These are phyloP conservation scores for Cladorrhinum sp. DNA, from an alignment of 2,329 filamentous ascomycete species.

Conservation along the genomic window DNA sequence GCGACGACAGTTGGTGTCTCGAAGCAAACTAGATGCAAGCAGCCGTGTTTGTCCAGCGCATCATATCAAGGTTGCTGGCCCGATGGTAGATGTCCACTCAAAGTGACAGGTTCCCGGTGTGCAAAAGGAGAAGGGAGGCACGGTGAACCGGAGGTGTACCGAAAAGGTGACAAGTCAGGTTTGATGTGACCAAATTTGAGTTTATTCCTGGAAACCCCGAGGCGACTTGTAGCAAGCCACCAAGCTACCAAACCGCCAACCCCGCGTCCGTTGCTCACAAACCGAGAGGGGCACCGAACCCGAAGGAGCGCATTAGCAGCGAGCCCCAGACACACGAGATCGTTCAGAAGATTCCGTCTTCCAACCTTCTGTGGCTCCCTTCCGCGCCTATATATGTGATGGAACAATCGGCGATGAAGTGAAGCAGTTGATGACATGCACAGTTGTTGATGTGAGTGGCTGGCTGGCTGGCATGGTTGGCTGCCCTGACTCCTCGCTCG, in stretches of 20 bases:
- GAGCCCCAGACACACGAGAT: background rate
- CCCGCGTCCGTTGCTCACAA: background rate
- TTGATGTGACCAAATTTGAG: too few species aligned
- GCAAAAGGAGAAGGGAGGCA: background rate
- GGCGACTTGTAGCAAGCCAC: background rate
- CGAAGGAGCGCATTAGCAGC: background rate
- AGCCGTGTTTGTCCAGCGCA: background rate
- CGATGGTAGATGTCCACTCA: too few species aligned
- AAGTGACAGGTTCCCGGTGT: too few species aligned
- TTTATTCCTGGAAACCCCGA: background rate
- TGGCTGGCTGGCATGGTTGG: too few species aligned
- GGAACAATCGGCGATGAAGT: too few species aligned
- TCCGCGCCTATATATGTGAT: too few species aligned
- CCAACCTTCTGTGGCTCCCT: too few species aligned
- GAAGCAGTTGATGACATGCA: too few species aligned
- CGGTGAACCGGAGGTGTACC: too few species aligned
- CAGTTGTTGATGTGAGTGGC: too few species aligned
- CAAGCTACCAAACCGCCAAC: background rate
- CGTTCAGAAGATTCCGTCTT: background rate
- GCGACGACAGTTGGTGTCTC: background rate
- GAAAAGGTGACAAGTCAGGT: too few species aligned
- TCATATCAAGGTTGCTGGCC: background rate
- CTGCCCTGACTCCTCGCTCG: too few species aligned
- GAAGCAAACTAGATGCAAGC: constrained; percentile 10
- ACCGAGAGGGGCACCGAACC: background rate